Conservation (phyloP, 192 early-diverging fungal species). For the Podila epigama region DNA sequence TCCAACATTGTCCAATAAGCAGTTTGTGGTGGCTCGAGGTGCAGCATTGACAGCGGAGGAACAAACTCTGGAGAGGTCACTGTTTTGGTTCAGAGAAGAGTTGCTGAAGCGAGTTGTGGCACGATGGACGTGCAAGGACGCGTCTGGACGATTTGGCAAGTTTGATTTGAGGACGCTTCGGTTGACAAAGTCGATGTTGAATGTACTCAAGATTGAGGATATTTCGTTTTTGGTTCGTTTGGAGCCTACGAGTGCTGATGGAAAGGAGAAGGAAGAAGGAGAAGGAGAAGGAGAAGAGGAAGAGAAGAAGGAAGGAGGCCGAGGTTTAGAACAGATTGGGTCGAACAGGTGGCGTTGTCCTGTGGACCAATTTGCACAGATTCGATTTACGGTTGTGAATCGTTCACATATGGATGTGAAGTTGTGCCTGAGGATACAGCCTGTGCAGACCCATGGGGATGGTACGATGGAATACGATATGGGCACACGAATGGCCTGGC, state of each 20-base stretch:
- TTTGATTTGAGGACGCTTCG: constrained; percentile 64
- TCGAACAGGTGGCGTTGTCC: constrained; percentile 53
- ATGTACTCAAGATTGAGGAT: constrained; percentile 67
- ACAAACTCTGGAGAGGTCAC: constrained; percentile 56
- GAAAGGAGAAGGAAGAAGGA: constrained; percentile 20
- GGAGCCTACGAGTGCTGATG: constrained; percentile 18
- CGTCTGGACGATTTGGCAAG: constrained; percentile 59
- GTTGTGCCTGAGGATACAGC: constrained; percentile 61
- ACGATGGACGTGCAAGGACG: constrained; percentile 54
- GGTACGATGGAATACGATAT: constrained; percentile 64
- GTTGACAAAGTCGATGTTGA: constrained; percentile 60
- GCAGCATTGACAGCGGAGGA: constrained; percentile 58
- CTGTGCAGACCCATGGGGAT: constrained; percentile 60
- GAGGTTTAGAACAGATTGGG: constrained; percentile 47
- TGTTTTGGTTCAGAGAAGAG: constrained; percentile 82
- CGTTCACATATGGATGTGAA: constrained; percentile 62
- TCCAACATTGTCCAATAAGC: constrained; percentile 76
- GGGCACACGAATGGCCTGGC: constrained; percentile 55
- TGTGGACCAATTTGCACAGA: constrained; percentile 54
- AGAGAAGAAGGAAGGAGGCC: not conserved
- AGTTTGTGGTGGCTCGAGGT: constrained; percentile 77
- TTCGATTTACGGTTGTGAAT: constrained; percentile 56
- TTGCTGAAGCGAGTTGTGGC: constrained; percentile 62
- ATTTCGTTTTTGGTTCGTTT: constrained; percentile 63
- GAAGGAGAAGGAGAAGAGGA: not conserved